Base-by-base conservation (phyloP, 768 basidiomycete species). In the Saitozyma podzolica region DNA sequence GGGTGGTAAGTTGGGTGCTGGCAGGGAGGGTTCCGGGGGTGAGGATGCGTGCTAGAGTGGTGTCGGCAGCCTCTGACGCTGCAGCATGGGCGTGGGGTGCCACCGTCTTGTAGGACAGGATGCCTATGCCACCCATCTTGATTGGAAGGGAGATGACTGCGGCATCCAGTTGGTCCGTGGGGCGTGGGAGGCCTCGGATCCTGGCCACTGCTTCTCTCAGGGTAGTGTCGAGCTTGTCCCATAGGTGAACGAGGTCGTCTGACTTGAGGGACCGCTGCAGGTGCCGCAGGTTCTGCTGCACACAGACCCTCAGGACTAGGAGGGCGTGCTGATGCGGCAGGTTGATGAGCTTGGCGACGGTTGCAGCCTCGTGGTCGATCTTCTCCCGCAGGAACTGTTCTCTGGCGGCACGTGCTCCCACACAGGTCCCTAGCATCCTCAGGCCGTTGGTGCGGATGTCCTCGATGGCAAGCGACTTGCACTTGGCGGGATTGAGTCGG, bases 251-350 rank as follows among this genome's bases (percentile, higher is more conserved):
- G 4, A 65, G 47, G 39, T 61, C 61, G 42, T 62, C 54, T 10
- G 61, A 14, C 47, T 48, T 19, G 20, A 62, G 54, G 9, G 47
- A 50, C 6, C 64, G 64, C 16, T 40, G 61, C 17, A 65, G 64
- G 42, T 65, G 64, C 2, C 64, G 64, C 14, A 65, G 9, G 9
- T 52, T n/a, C 8, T 51, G 60, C 20, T 53, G 50, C 10, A 65
- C 14, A 43, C 50, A 65, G 4, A 29, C 40, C 10, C 61, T 2
- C 20, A 65, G 54, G 6, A 65, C 37, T 0, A 65, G 40, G 3
- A 56, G 50, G 9, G 64, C 59, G 20, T 61, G 47, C 45, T 65
- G 64, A 17, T 40, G 29, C 29, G 29, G 29, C 29, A 29, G 29
- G 29, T 29, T 29, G 29, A 29, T 29, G 29, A 29, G 29, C 29